Percentiles rank a stretch among this genome's conserved stretches.
phyloP scores from a whole-genome alignment of 768 basidiomycete genomes.

The Gautieria morchelliformis region DNA sequence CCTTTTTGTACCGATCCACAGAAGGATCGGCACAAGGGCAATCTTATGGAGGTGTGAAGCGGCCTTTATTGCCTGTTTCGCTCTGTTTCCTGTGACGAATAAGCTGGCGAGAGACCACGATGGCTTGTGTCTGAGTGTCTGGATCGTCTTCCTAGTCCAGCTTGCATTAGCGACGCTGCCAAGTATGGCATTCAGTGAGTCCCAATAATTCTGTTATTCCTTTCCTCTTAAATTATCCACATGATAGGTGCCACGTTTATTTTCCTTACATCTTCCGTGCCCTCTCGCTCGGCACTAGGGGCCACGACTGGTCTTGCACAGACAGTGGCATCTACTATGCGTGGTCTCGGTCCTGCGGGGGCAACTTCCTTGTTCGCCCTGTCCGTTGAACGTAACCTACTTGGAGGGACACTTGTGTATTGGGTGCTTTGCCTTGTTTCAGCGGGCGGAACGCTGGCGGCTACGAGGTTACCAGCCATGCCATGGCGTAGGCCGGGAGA shows the following conservation, averaged over 20 bases:
- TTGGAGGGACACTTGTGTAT: conserved; percentile 38
- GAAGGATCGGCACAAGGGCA: conserved; percentile 31
- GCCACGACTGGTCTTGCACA: conserved; percentile 49
- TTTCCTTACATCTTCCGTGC: conserved; percentile 22
- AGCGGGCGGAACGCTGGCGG: neutral
- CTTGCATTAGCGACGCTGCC: conserved; percentile 15
- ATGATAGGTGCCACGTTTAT: conserved; percentile 22
- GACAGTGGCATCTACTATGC: conserved; percentile 36
- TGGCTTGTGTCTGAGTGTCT: conserved; percentile 27
- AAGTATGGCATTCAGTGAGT: conserved; percentile 27
- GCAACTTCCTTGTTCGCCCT: conserved; percentile 53
- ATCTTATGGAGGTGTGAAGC: conserved; percentile 31
- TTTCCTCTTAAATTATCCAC: neutral
- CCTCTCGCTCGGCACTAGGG: conserved; percentile 30
- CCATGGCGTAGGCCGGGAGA: neutral
- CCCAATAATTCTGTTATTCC: neutral
- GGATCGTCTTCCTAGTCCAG: conserved; percentile 24
- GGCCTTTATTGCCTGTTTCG: conserved; percentile 28
- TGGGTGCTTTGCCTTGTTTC: conserved; percentile 9
- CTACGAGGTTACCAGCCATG: neutral
- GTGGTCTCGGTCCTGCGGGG: conserved; percentile 42
- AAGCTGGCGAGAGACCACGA: conserved; percentile 23
- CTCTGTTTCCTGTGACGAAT: conserved; percentile 38
- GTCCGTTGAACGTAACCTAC: conserved; percentile 39
- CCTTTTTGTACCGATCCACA: conserved; percentile 31